These are phyloP conservation scores for Rhododendron vialii DNA, from an alignment of 148 eudicot genomes.

Conservation along the genomic window DNA sequence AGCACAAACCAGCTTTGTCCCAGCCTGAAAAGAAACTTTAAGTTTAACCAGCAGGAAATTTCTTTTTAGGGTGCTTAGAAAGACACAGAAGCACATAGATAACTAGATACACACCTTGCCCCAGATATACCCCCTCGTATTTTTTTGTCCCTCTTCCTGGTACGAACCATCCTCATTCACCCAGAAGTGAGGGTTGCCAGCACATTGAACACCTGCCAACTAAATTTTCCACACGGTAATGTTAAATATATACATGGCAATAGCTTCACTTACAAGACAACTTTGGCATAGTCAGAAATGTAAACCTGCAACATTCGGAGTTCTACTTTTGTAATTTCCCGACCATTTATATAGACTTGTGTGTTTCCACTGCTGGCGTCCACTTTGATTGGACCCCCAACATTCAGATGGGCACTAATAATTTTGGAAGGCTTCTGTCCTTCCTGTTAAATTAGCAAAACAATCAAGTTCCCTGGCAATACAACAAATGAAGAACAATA, in stretches of 20 bases:
- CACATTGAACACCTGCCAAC: conserved; percentile 99
- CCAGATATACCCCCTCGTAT: conserved; percentile 97
- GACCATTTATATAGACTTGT: conserved; percentile 88
- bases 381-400: conserved; percentile 76
- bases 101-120: conserved; percentile 60
- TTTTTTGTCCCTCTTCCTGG: conserved; percentile 98
- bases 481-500: conserved; percentile 12
- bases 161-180: conserved; percentile 99
- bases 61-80: not conserved
- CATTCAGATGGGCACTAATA: conserved; percentile 83
- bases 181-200: conserved; percentile 99
- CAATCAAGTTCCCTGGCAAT: conserved; percentile 5
- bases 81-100: not conserved
- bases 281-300: not conserved
- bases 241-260: conserved; percentile 1
- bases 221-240: conserved; percentile 25
- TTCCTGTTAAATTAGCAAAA: conserved; percentile 50
- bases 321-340: conserved; percentile 95
- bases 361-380: conserved; percentile 96
- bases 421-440: conserved; percentile 91
- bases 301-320: conserved; percentile 92
- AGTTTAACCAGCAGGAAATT: not conserved
- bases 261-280: conserved; percentile 7
- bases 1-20: conserved; percentile 90
- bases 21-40: conserved; percentile 50